Evolutionary conservation across 2,329 filamentous ascomycete species (phyloP).

Genomic region (Myriosclerotinia curreyana): DNA sequence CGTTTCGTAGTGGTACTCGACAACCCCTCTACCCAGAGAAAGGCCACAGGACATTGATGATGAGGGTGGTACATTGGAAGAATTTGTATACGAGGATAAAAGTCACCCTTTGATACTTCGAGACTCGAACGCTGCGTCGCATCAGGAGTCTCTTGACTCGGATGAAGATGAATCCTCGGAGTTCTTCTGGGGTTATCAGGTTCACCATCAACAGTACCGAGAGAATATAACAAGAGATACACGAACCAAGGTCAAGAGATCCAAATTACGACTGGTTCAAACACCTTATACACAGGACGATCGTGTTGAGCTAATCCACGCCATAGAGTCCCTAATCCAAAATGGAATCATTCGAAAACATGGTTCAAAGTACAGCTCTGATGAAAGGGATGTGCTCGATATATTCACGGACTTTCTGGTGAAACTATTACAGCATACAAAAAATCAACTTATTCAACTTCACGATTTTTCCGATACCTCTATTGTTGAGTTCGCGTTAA

Average conservation of each 20-base stretch:
- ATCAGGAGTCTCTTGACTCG: background rate
- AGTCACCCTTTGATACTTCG: background rate
- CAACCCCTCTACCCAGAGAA: background rate
- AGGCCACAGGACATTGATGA: background rate
- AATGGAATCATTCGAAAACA: constrained; percentile 9
- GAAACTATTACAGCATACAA: constrained; percentile 11
- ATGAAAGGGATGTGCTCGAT: constrained; percentile 5
- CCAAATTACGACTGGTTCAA: constrained; percentile 3
- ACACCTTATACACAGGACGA: constrained; percentile 4
- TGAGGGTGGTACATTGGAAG: background rate
- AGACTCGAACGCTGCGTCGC: background rate
- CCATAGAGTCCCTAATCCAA: background rate
- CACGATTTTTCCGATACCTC: background rate
- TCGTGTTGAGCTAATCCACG: background rate
- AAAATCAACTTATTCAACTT: background rate
- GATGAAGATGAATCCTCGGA: background rate
- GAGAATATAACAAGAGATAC: background rate
- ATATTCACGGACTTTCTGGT: constrained; percentile 2
- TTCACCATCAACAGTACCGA: background rate
- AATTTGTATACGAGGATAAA: background rate
- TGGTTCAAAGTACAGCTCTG: background rate
- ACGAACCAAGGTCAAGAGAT: background rate
- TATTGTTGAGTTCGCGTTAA: constrained; percentile 24
- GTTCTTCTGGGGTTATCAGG: constrained; percentile 14
- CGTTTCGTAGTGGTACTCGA: background rate